Percentiles rank a stretch among this genome's conserved stretches.
These are phyloP conservation scores for Pseudopediastrum boryanum DNA, from an alignment of 139 green algal genomes.

Conservation along the genomic window DNA sequence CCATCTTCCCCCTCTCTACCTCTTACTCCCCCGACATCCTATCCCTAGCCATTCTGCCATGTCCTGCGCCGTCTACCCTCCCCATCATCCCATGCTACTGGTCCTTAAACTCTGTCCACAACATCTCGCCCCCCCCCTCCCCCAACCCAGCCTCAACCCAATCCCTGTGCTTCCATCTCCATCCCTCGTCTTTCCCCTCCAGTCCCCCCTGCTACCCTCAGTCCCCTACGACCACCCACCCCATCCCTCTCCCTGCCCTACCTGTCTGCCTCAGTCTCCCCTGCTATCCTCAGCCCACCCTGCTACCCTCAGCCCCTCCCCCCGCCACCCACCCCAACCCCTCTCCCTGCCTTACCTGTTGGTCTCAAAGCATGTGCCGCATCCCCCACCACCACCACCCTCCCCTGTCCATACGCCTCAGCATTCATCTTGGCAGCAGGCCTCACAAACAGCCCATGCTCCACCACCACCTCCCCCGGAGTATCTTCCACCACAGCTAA, in stretches of 20 bases:
- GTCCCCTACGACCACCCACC: too few relatives aligned
- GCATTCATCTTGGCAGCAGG: conserved; percentile 1
- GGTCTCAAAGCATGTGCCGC: conserved; percentile 46
- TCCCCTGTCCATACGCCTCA: conserved; percentile 24
- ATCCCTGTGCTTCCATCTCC: not conserved
- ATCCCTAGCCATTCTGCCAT: too few relatives aligned
- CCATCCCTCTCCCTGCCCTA: not conserved
- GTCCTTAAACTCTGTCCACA: too few relatives aligned
- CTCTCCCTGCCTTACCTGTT: conserved; percentile 29
- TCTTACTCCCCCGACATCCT: too few relatives aligned
- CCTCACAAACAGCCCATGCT: conserved; percentile 45
- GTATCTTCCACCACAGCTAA: conserved; percentile 31
- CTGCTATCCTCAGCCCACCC: not conserved
- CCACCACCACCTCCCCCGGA: conserved; percentile 16
- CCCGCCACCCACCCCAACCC: too few relatives aligned
- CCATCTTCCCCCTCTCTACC: too few relatives aligned
- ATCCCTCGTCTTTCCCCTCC: not conserved
- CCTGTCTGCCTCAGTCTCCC: too few relatives aligned
- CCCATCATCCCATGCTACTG: too few relatives aligned
- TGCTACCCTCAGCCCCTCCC: too few relatives aligned
- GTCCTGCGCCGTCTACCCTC: too few relatives aligned
- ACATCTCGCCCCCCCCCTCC: too few relatives aligned
- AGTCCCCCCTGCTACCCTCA: not conserved
- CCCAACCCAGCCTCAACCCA: too few relatives aligned
- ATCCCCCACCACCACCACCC: conserved; percentile 44